Conservation (phyloP, 371 early-diverging fungal genomes). For the Mucor indicus region DNA sequence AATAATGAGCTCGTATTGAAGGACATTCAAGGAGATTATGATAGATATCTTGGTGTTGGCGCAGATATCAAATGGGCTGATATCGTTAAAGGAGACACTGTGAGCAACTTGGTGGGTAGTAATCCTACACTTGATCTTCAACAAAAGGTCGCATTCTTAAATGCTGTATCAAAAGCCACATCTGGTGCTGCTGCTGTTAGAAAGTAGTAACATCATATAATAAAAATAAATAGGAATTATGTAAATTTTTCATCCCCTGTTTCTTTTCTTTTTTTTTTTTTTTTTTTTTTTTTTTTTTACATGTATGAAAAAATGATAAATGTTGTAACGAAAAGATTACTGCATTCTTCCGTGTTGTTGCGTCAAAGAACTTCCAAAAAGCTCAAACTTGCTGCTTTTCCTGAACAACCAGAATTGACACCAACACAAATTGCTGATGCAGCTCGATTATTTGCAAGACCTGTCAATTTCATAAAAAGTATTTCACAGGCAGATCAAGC, state of each 20-base stretch:
- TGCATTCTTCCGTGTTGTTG: too few relatives aligned
- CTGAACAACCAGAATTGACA: slow-evolving; percentile 17
- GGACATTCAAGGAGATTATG: slow-evolving; percentile 34
- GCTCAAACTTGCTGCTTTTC: slow-evolving; percentile 24
- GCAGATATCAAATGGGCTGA: slow-evolving; percentile 20
- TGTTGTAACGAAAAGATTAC: too few relatives aligned
- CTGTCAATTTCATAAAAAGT: slow-evolving; percentile 42
- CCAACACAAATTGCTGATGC: slow-evolving; percentile 20
- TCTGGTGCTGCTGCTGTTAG: slow-evolving; percentile 11
- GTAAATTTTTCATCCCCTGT: too few relatives aligned
- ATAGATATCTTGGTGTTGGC: slow-evolving; percentile 25
- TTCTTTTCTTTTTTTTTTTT: too few relatives aligned
- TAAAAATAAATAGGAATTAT: not conserved
- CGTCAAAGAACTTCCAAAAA: too few relatives aligned
- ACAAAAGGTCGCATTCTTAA: slow-evolving; percentile 37
- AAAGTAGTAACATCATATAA: slow-evolving; percentile 13
- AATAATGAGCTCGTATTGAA: slow-evolving; percentile 9
- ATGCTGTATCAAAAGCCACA: slow-evolving; percentile 30
- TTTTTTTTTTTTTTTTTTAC: too few relatives aligned
- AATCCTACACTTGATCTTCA: slow-evolving; percentile 36
- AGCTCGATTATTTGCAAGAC: slow-evolving; percentile 33
- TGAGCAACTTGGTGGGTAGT: slow-evolving; percentile 29
- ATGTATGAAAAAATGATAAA: too few relatives aligned
- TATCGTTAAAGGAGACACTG: slow-evolving; percentile 9
- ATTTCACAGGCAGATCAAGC: slow-evolving; percentile 28